phyloP scores from a whole-genome alignment of 1,284 basidiomycete genomes.

The Malassezia brasiliensis region DNA sequence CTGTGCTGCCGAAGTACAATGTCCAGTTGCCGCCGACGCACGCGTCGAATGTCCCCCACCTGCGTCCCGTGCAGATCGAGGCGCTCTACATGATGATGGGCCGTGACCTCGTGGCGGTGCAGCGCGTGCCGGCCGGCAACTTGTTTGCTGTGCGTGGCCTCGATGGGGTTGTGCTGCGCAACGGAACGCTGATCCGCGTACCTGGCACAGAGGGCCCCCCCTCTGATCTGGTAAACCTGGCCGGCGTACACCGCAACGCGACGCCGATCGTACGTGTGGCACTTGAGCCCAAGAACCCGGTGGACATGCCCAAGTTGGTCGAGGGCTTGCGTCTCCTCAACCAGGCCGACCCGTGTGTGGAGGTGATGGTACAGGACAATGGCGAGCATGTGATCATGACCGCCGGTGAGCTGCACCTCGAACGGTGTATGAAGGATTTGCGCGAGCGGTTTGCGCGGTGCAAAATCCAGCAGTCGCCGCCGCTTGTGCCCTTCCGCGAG shows the following conservation, averaged over 20 bases:
- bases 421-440: constrained; percentile 91
- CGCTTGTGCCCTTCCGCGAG: constrained; percentile 95
- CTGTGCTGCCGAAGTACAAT: constrained; percentile 82
- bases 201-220: not conserved
- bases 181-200: constrained; percentile 60
- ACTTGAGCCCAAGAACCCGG: constrained; percentile 71
- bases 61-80: constrained; percentile 60
- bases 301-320: constrained; percentile 83
- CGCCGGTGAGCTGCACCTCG: constrained; percentile 90
- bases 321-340: constrained; percentile 78
- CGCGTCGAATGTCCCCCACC: constrained; percentile 56
- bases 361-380: constrained; percentile 90
- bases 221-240: constrained; percentile 33
- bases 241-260: constrained; percentile 35
- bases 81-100: constrained; percentile 98
- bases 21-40: constrained; percentile 59
- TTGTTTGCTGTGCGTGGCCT: constrained; percentile 87
- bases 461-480: constrained; percentile 83
- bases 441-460: constrained; percentile 87
- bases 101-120: constrained; percentile 72
- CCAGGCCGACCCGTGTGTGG: constrained; percentile 93
- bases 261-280: constrained; percentile 92
- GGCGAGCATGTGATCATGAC: constrained; percentile 96
- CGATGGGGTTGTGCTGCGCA: constrained; percentile 79
- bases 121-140: constrained; percentile 81